Evolutionary conservation across 2,329 filamentous ascomycete genomes (phyloP).

Genomic region (Epichloe amarillans): DNA sequence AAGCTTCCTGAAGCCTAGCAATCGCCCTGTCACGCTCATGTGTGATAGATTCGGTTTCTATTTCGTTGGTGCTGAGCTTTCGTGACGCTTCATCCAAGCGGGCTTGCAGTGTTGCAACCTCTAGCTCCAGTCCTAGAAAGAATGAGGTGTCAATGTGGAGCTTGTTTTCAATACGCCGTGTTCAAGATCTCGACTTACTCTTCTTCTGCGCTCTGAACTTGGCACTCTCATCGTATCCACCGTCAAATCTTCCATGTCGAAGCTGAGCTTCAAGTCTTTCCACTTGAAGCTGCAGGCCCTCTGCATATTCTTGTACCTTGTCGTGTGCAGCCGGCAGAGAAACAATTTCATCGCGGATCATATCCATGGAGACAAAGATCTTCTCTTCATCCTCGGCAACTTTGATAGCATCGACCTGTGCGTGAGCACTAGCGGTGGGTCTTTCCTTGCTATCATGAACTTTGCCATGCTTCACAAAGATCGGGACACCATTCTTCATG

Average conservation of each 20-base stretch:
- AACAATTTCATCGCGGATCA: conserved; percentile 44
- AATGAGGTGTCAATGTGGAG: not conserved
- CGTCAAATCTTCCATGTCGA: conserved; percentile 30
- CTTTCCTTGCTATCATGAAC: conserved; percentile 30
- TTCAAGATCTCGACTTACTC: conserved; percentile 28
- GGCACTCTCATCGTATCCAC: conserved; percentile 29
- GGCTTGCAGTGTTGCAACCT: conserved; percentile 45
- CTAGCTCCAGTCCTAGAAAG: conserved; percentile 39
- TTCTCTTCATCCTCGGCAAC: conserved; percentile 41
- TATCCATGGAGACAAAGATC: conserved; percentile 48
- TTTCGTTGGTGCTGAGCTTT: conserved; percentile 48
- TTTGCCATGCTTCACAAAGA: conserved; percentile 41
- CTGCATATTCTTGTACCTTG: conserved; percentile 39
- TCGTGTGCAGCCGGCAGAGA: conserved; percentile 43
- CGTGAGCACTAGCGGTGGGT: conserved; percentile 25
- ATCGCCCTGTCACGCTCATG: conserved; percentile 54
- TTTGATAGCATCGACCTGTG: conserved; percentile 35
- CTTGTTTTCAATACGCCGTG: too few species aligned
- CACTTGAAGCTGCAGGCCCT: conserved; percentile 38
- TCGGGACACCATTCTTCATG: conserved; percentile 38
- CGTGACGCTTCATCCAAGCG: conserved; percentile 50
- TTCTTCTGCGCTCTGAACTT: conserved; percentile 39
- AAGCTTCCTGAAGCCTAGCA: conserved; percentile 47
- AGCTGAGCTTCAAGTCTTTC: conserved; percentile 36
- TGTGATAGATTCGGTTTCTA: conserved; percentile 47